Evolutionary conservation across 768 basidiomycete genomes (phyloP).

Genomic region (Rhizopogon sp.): DNA sequence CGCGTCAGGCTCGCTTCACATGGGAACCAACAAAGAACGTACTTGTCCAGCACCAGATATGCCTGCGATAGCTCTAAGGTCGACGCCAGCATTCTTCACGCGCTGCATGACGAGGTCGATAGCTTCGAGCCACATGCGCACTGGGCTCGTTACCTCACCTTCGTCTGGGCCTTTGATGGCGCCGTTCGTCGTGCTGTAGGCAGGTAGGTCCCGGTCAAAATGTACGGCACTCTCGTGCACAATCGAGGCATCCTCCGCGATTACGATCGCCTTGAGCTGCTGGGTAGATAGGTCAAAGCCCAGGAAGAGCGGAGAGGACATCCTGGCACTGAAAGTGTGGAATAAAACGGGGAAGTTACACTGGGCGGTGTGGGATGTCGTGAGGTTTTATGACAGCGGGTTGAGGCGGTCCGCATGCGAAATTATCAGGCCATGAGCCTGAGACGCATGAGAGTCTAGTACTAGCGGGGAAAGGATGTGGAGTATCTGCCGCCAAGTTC

Average conservation of each 20-base stretch:
- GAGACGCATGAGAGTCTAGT: not conserved
- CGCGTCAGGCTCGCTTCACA: not conserved
- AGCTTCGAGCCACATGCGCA: conserved; percentile 82
- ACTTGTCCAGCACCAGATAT: conserved; percentile 82
- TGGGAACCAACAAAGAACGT: conserved; percentile 8
- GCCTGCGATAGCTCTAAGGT: conserved; percentile 52
- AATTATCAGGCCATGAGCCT: not conserved
- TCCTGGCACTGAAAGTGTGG: not conserved
- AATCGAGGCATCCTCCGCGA: conserved; percentile 50
- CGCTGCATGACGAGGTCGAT: conserved; percentile 70
- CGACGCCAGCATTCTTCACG: conserved; percentile 53
- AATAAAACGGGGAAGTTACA: not conserved
- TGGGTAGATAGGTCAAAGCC: conserved; percentile 88
- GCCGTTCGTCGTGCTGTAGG: conserved; percentile 62
- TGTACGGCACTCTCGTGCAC: conserved; percentile 69
- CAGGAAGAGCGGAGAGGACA: conserved; percentile 47
- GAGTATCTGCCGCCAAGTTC: no score
- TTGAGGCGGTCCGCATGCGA: not conserved
- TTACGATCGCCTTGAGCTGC: conserved; percentile 72
- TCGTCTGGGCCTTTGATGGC: conserved; percentile 57
- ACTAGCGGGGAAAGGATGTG: no score
- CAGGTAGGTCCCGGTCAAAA: conserved; percentile 76
- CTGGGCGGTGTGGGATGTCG: not conserved
- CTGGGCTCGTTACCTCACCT: conserved; percentile 77
- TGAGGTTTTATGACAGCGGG: not conserved